phyloP scores from a whole-genome alignment of 306 rosid genomes.

The Amphicarpaea edgeworthii region DNA sequence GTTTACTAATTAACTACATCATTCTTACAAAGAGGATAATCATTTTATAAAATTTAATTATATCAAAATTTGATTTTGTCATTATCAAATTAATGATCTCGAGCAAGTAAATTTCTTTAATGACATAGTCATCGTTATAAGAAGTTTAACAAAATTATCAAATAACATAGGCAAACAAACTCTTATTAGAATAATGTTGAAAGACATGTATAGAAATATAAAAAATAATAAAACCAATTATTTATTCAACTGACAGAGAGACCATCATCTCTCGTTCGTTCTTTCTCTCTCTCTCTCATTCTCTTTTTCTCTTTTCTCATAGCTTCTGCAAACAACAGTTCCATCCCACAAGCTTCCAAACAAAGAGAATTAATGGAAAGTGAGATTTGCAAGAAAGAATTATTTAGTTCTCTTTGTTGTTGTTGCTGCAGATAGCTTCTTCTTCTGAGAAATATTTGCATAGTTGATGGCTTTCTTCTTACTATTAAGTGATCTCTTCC shows the following conservation, averaged over 20 bases:
- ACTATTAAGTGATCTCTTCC: constrained; percentile 1
- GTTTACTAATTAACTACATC: not conserved
- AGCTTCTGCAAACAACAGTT: constrained; percentile 60
- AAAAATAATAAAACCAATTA: not conserved
- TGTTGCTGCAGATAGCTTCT: not conserved
- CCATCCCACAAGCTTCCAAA: constrained; percentile 89
- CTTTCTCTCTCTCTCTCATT: constrained; percentile 25
- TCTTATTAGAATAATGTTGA: constrained; percentile 38
- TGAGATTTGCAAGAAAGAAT: constrained; percentile 72
- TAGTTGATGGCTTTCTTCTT: constrained; percentile 63
- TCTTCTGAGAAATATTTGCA: constrained; percentile 33
- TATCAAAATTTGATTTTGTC: not conserved
- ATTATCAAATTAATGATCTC: not conserved
- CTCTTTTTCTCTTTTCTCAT: constrained; percentile 34
- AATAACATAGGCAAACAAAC: not conserved
- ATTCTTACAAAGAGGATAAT: not conserved
- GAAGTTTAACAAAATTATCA: constrained; percentile 19
- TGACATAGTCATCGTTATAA: constrained; percentile 10
- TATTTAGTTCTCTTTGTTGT: constrained; percentile 39
- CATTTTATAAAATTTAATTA: constrained; percentile 14
- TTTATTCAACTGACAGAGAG: constrained; percentile 62
- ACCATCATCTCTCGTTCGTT: constrained; percentile 59
- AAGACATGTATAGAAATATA: constrained; percentile 14
- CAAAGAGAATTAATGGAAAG: constrained; percentile 90
- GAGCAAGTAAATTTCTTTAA: not conserved